Base-by-base conservation (phyloP, 345 rosid species). In the Kernera saxatilis region DNA sequence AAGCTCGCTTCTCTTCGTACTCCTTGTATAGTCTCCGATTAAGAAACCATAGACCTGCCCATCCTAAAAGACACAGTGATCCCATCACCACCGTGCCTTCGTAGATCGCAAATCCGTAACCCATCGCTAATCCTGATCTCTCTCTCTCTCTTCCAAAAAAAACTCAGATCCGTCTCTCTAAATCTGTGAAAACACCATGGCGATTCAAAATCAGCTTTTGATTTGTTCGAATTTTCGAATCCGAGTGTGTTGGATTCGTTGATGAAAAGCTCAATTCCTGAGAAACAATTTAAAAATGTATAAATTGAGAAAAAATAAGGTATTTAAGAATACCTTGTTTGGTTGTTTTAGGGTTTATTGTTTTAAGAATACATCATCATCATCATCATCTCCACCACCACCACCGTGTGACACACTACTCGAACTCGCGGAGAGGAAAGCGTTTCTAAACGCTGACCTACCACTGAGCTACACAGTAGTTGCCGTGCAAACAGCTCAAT, bases 1-100 rank as follows among this genome's bases (percentile, higher is more conserved):
- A 69, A 2, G 79, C 94, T 63, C 98, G 78, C 78, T 91, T 93
- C 84, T 93, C 96, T 72, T 93, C 98, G 77, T 93, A 93, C 77
- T 93, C 98, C 64, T 93, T 93, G 83, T 93, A 93, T 1, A 93
- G 84, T 9, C 96, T 77, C 9, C 87, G 82, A 73, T 87, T 93
- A 40, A 93, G 73, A 81, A 93, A 93, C 97, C 97, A 93, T 1
- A 91, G 83, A 11, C 98, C 98, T 0, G 96, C 67, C 97, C 93
- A 93, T 2, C 92, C 96, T 27, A 93, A 75, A 41, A 86, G 79
- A 35, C 81, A 78, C 49, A 91, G 73, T 15, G 98, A 93, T 8
- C 83, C 84, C 3, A 81, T 67, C 67, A 82, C 91, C 79, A 87
- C 88, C 26, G 71, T 19, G 18, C 92, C 92, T 60, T 93, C 94